A percentile compares a stretch with the other conserved stretches of the same genome.
Conservation (phyloP, 371 early-diverging fungal genomes). For the Umbelopsis sp. region DNA sequence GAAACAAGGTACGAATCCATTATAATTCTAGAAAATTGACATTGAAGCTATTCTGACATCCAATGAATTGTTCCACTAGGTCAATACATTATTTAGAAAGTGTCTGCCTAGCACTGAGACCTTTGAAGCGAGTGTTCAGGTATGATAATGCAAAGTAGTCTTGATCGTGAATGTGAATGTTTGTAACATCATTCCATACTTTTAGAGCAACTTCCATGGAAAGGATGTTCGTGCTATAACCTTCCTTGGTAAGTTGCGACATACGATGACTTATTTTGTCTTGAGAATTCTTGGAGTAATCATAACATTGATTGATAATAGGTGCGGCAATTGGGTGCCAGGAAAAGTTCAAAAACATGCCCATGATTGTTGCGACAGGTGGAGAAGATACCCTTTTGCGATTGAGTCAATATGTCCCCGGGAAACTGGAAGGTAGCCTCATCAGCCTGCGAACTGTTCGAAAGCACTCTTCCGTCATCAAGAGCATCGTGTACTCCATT, state of each 20-base stretch:
- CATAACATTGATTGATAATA: too few species aligned
- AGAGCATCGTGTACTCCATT: constrained; percentile 38
- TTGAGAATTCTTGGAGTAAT: too few species aligned
- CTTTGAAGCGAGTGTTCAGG: constrained; percentile 50
- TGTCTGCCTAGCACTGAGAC: constrained; percentile 42
- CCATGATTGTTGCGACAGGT: constrained; percentile 51
- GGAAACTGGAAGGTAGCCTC: constrained; percentile 21
- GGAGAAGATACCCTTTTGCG: constrained; percentile 56
- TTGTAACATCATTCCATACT: neutral
- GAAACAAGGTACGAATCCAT: constrained; percentile 38
- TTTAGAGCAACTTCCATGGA: constrained; percentile 61
- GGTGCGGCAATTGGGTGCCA: constrained; percentile 20
- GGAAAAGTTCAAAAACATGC: constrained; percentile 18
- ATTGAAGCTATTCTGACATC: neutral
- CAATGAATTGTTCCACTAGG: constrained; percentile 20
- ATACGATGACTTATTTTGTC: neutral
- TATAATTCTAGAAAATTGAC: neutral
- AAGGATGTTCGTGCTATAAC: constrained; percentile 60
- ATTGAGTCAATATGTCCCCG: constrained; percentile 47
- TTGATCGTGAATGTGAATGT: too few species aligned
- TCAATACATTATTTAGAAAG: constrained; percentile 54
- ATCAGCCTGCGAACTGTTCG: constrained; percentile 43
- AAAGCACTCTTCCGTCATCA: constrained; percentile 56
- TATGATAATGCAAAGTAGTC: neutral
- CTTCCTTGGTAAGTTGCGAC: constrained; percentile 32